Evolutionary conservation across 805 yeast genomes (phyloP), one percentile per base, ranked within the genome.

Genomic region (Jamesozyma piceae): DNA sequence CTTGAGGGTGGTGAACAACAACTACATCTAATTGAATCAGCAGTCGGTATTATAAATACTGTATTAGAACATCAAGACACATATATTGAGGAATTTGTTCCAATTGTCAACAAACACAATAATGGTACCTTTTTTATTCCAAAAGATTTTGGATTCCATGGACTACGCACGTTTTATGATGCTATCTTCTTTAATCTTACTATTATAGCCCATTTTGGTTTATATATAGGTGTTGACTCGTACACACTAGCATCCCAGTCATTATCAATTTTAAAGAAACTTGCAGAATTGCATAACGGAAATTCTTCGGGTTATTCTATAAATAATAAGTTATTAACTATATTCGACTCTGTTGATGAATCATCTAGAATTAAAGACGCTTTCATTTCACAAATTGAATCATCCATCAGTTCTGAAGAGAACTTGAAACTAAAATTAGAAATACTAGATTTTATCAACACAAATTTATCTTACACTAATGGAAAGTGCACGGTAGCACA

Each of bases 311-410:
- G 69, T 10, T 57, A 75, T 29, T 63, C 68, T 15, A 70, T 71
- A 9, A 75, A 70, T 41, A 80, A 79, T 47, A 75, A 88, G 49
- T 63, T 90, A 13, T 60, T 89, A 37, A 78, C 86, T 0, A 71
- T 84, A 31, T 71, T 83, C 41, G 82, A 80, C 52, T 80, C 88
- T 14, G 75, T 83, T 27, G 85, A 85, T 50, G 96, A 89, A 50
- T 77, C 95, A 0, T 66, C 73, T 2, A 72, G 89, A 49, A 82
- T 90, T 31, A 75, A 82, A 46, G 75, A 74, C 50, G 77, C 87
- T 0, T 78, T 88, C 45, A 77, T 85, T 34, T 74, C 77, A 33
- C 95, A 86, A 53, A 52, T 82, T 19, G 80, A 74, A 35, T 52
- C 75, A 5, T 66, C 67, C 6, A 67, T 72, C 32, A 60, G 63